Base-by-base conservation (phyloP, 148 eudicot species). In the Fallopia convolvulus region DNA sequence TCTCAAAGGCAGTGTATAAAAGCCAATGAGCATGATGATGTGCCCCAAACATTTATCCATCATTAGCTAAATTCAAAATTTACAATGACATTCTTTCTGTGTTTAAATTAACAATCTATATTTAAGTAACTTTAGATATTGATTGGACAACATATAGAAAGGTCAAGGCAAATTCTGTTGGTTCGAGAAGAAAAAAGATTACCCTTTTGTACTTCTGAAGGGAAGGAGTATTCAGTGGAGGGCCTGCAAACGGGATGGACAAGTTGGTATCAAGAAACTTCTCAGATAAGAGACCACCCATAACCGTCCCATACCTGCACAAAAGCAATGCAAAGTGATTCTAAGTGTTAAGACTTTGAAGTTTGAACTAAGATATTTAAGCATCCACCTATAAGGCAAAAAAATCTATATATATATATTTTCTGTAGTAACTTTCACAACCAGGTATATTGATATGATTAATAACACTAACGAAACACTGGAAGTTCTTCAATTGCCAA, bases 141-240 rank as follows among this genome's bases (percentile, higher is more conserved):
- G 30, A 9, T 40, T 23, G 30, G 18, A 56, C 72, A 61, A 71
- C 15, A 49, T 58, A 21, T 39, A 71, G 18, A 66, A 66, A 9
- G 9, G n/a, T 66, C 44, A 17, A 66, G 21, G 70, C 56, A 23
- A 14, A 36, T 26, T 56, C 52, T 23, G 18, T 61, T 15, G 18
- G 20, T 18, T 17, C 1, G 42, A 18, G 63, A 74, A 61, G 33
- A 79, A 74, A 40, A 63, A 77, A 33, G n/a, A 44, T 7, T 89
- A 94, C 99, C 91, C 97, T 85, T 88, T 90, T 92, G 97, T 95
- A 95, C 86, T 95, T 95, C 89, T 95, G 99, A 75, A 92, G 88
- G 73, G 99, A 95, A 48, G 99, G 99, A 74, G 97, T 95, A 72
- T 95, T 95, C 18, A 95, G 70, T 58, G 90, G 87, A 84, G 99